phyloP scores from a whole-genome alignment of 1,139 yeast genomes.

The Yamadazyma pseudoaaseri region DNA sequence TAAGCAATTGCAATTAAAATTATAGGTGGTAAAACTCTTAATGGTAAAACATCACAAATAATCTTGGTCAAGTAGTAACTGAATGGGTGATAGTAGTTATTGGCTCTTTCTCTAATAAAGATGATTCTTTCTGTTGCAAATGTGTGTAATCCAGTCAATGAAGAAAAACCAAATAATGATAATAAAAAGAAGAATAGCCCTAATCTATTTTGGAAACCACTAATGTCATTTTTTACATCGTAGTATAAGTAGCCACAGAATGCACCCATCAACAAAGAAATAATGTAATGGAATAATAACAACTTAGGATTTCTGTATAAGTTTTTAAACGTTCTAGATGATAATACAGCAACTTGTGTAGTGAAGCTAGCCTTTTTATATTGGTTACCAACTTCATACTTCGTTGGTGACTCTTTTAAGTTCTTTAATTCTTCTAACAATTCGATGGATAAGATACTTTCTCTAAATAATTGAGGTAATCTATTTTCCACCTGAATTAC shows the following conservation, averaged over 20 bases:
- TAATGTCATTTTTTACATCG: conserved; percentile 79
- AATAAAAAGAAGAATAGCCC: conserved; percentile 89
- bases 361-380: conserved; percentile 54
- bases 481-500: conserved; percentile 31
- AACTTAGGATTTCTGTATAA: conserved; percentile 88
- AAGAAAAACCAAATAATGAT: conserved; percentile 90
- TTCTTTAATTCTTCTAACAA: conserved; percentile 48
- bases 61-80: conserved; percentile 85
- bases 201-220: conserved; percentile 93
- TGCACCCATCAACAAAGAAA: conserved; percentile 72
- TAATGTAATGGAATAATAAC: conserved; percentile 74
- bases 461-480: conserved; percentile 43
- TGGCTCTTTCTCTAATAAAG: conserved; percentile 89
- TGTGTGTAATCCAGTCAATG: conserved; percentile 86
- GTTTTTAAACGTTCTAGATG: conserved; percentile 88
- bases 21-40: conserved; percentile 87
- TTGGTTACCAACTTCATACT: conserved; percentile 36
- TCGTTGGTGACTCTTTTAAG: conserved; percentile 28
- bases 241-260: conserved; percentile 88
- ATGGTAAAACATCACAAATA: conserved; percentile 83
- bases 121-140: conserved; percentile 86
- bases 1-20: conserved; percentile 81
- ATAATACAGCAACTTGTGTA: conserved; percentile 65
- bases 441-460: conserved; percentile 49
- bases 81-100: conserved; percentile 85